phyloP scores from a whole-genome alignment of 805 yeast genomes.

The Suhomyces faveliae region DNA sequence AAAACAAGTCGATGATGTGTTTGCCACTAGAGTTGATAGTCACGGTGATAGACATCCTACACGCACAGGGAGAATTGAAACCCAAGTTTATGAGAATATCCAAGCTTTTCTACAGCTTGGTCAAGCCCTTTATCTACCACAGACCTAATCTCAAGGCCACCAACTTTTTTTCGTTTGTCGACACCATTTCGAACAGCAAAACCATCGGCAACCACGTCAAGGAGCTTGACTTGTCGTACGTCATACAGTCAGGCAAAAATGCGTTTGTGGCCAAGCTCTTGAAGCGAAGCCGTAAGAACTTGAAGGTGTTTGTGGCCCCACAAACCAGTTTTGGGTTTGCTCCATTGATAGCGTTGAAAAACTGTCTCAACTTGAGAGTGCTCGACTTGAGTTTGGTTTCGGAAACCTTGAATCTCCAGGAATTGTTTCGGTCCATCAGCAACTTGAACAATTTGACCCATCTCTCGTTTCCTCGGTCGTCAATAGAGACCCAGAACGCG shows the following conservation, averaged over 20 bases:
- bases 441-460: slow-evolving; percentile 63
- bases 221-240: slow-evolving; percentile 69
- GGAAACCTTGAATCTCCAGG: slow-evolving; percentile 82
- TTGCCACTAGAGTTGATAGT: slow-evolving; percentile 38
- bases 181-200: slow-evolving; percentile 53
- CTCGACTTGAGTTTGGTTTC: slow-evolving; percentile 84
- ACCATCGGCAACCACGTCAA: slow-evolving; percentile 58
- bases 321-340: slow-evolving; percentile 93
- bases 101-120: slow-evolving; percentile 56
- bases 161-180: slow-evolving; percentile 74
- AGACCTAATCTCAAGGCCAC: slow-evolving; percentile 61
- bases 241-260: slow-evolving; percentile 88
- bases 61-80: slow-evolving; percentile 29
- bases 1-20: slow-evolving; percentile 25
- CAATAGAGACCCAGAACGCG: slow-evolving; percentile 64
- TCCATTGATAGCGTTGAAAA: slow-evolving; percentile 76
- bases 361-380: slow-evolving; percentile 61
- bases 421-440: slow-evolving; percentile 72
- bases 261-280: slow-evolving; percentile 82
- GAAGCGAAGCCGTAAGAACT: slow-evolving; percentile 66
- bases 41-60: slow-evolving; percentile 30
- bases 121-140: slow-evolving; percentile 64
- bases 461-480: slow-evolving; percentile 84
- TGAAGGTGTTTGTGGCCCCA: slow-evolving; percentile 80
- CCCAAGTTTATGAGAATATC: slow-evolving; percentile 59